A percentile compares a stretch with the other conserved stretches of the same genome.
phyloP scores from a whole-genome alignment of 164 flowering plant species.

The Tinospora cordifolia region DNA sequence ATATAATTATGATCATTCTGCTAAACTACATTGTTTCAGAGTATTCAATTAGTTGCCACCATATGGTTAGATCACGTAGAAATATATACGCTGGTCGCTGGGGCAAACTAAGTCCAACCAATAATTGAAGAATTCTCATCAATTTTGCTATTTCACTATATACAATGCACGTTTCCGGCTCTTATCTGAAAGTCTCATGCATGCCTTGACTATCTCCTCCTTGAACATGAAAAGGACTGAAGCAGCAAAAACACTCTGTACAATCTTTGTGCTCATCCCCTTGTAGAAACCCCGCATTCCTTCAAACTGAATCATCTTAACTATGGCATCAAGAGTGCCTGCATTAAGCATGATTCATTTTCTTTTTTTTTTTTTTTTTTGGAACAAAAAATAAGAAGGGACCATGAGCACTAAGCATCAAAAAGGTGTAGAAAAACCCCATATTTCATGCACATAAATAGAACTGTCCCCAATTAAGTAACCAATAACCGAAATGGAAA shows the following conservation, averaged over 20 bases:
- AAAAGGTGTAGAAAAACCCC: too few relatives aligned
- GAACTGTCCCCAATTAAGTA: too few relatives aligned
- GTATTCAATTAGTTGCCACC: background rate
- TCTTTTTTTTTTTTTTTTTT: too few relatives aligned
- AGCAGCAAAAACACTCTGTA: conserved; percentile 79
- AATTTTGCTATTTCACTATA: conserved; percentile 9
- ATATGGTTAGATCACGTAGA: background rate
- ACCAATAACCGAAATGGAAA: too few relatives aligned
- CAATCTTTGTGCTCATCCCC: conserved; percentile 79
- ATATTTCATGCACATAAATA: too few relatives aligned
- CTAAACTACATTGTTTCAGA: too few relatives aligned
- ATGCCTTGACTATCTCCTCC: conserved; percentile 68
- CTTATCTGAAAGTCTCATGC: conserved; percentile 27
- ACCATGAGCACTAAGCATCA: too few relatives aligned
- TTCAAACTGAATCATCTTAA: conserved; percentile 60
- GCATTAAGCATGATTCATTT: conserved; percentile 5
- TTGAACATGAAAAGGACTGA: conserved; percentile 72
- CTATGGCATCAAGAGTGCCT: conserved; percentile 68
- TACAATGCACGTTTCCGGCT: conserved; percentile 22
- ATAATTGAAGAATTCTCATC: too few relatives aligned
- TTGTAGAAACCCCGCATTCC: conserved; percentile 57
- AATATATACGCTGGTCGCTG: too few relatives aligned
- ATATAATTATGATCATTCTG: too few relatives aligned
- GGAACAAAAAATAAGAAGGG: too few relatives aligned
- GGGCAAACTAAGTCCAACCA: too few relatives aligned